Conservation (phyloP, 2,329 filamentous ascomycete species). For the Talaromyces sp. region DNA sequence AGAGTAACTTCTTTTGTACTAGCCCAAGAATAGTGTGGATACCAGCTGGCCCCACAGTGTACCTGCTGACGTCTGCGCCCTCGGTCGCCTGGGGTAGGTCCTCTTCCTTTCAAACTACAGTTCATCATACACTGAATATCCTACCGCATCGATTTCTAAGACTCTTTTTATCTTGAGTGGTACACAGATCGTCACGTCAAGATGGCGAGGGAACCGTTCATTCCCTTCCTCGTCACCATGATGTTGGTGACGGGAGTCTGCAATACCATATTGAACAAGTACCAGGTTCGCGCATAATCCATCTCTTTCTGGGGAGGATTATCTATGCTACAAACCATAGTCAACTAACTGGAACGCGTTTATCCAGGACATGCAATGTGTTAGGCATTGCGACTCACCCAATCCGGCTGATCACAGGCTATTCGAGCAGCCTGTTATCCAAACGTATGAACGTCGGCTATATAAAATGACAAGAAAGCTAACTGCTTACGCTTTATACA, state of each 20-base stretch:
- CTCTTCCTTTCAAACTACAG: background rate
- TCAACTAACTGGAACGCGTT: background rate
- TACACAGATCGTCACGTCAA: constrained; percentile 13
- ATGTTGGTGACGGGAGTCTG: constrained; percentile 95
- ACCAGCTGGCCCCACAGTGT: background rate
- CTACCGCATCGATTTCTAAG: no score
- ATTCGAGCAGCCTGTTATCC: constrained; percentile 93
- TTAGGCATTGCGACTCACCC: constrained; percentile 74
- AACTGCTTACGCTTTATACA: background rate
- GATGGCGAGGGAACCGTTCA: constrained; percentile 67
- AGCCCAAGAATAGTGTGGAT: background rate
- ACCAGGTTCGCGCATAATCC: constrained; percentile 60
- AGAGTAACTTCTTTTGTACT: no score
- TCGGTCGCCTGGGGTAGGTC: background rate
- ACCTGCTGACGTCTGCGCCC: background rate
- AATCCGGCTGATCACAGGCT: constrained; percentile 61
- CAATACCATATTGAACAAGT: constrained; percentile 96
- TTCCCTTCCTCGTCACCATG: constrained; percentile 87
- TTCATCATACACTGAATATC: background rate
- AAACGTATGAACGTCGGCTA: constrained; percentile 54
- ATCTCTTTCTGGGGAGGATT: background rate
- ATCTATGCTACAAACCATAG: background rate
- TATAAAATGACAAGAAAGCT: background rate
- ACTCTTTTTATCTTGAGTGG: background rate
- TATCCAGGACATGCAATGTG: constrained; percentile 83